Conservation (phyloP, 83 land plant species). For the Picea engelmannii region DNA sequence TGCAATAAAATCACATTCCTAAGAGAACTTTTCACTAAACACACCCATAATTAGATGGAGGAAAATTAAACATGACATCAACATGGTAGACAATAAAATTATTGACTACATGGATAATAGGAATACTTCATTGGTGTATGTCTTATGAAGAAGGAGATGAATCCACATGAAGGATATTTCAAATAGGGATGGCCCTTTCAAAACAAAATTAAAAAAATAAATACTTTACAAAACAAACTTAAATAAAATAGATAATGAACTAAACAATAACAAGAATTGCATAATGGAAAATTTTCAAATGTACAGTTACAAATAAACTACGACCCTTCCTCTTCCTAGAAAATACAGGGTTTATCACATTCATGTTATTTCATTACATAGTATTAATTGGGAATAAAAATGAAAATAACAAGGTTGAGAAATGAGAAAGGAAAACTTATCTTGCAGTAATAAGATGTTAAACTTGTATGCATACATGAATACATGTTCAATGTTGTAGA, state of each 20-base stretch:
- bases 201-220: background rate
- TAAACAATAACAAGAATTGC: background rate
- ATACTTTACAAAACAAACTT: background rate
- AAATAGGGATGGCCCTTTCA: background rate
- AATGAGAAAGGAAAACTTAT: background rate
- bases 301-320: background rate
- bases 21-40: too few relatives aligned
- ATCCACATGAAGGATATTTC: background rate
- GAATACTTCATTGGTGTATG: background rate
- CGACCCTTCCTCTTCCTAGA: background rate
- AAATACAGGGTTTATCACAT: background rate
- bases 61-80: background rate
- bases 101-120: background rate
- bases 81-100: background rate
- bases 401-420: background rate
- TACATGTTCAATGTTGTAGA: background rate
- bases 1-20: too few relatives aligned
- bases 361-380: background rate
- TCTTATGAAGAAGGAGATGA: too few relatives aligned
- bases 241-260: background rate
- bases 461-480: background rate
- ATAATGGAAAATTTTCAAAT: background rate
- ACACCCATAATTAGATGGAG: background rate
- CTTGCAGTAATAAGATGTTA: background rate
- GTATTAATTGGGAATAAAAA: background rate